Conservation (phyloP, 2,329 filamentous ascomycete genomes). For the Cladophialophora psammophila region DNA sequence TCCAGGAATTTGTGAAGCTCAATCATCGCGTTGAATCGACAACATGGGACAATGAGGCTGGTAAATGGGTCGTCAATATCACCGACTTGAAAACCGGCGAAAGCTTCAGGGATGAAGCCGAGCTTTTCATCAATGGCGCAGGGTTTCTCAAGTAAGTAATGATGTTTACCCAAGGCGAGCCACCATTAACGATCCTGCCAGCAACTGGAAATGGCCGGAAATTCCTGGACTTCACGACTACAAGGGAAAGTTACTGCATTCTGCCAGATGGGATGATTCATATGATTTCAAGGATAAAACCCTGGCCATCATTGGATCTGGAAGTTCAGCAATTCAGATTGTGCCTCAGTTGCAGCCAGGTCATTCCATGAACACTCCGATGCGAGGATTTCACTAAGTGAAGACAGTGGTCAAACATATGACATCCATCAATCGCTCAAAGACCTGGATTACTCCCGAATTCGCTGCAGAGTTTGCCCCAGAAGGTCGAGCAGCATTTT, state of each 20-base stretch:
- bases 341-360: slow-evolving; percentile 42
- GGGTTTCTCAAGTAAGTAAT: slow-evolving; percentile 63
- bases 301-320: slow-evolving; percentile 40
- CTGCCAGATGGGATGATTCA: slow-evolving; percentile 49
- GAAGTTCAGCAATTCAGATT: slow-evolving; percentile 39
- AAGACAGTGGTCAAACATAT: slow-evolving; percentile 34
- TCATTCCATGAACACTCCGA: too few species aligned
- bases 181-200: too few species aligned
- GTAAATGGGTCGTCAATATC: slow-evolving; percentile 62
- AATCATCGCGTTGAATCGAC: slow-evolving; percentile 62
- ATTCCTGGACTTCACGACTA: slow-evolving; percentile 43
- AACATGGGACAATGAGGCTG: slow-evolving; percentile 61
- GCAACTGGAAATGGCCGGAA: slow-evolving; percentile 38
- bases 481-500: slow-evolving; percentile 14
- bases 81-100: slow-evolving; percentile 23
- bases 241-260: slow-evolving; percentile 49
- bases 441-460: slow-evolving; percentile 41
- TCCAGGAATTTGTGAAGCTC: slow-evolving; percentile 52
- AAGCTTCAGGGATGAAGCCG: slow-evolving; percentile 44
- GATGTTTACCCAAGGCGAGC: too few species aligned
- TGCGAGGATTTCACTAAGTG: too few species aligned
- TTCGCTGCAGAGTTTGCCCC: slow-evolving; percentile 26
- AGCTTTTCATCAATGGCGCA: slow-evolving; percentile 65
- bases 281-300: slow-evolving; percentile 32
- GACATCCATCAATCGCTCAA: slow-evolving; percentile 41